These are phyloP conservation scores for Sclerotinia spermophila DNA, from an alignment of 2,329 filamentous ascomycete species.

Conservation along the genomic window DNA sequence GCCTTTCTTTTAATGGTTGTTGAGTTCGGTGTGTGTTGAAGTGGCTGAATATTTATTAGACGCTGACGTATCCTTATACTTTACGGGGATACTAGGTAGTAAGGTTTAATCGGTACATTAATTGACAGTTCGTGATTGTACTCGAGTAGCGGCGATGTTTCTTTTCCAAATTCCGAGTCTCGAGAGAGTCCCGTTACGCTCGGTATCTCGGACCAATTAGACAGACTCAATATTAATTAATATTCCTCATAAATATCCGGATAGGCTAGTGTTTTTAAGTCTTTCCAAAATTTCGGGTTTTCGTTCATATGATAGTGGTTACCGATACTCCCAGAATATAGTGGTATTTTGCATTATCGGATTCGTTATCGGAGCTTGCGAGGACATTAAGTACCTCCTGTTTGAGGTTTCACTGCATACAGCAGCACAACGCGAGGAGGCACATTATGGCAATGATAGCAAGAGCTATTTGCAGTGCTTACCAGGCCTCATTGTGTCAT, in stretches of 20 bases:
- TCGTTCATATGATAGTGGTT: neutral
- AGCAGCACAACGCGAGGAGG: neutral
- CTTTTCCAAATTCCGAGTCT: slow-evolving; percentile 10
- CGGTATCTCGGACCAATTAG: neutral
- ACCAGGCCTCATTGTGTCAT: neutral
- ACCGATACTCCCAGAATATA: neutral
- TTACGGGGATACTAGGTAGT: neutral
- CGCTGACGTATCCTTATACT: slow-evolving; percentile 7
- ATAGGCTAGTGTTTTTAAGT: no score
- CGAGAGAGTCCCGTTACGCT: neutral
- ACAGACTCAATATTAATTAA: neutral
- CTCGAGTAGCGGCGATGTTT: neutral
- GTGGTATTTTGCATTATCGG: neutral
- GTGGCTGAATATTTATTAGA: neutral
- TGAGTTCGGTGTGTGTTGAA: neutral
- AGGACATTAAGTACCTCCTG: neutral
- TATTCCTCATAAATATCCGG: neutral
- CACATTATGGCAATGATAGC: neutral
- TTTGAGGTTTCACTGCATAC: neutral
- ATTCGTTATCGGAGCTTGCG: neutral
- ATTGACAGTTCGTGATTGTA: neutral
- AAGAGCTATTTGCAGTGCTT: neutral
- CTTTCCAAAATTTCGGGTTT: neutral
- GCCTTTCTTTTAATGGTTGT: no score
- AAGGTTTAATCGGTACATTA: neutral